These are phyloP conservation scores for Globisporangium uncinulatum DNA, from an alignment of 352 stramenopile genomes.

Conservation along the genomic window DNA sequence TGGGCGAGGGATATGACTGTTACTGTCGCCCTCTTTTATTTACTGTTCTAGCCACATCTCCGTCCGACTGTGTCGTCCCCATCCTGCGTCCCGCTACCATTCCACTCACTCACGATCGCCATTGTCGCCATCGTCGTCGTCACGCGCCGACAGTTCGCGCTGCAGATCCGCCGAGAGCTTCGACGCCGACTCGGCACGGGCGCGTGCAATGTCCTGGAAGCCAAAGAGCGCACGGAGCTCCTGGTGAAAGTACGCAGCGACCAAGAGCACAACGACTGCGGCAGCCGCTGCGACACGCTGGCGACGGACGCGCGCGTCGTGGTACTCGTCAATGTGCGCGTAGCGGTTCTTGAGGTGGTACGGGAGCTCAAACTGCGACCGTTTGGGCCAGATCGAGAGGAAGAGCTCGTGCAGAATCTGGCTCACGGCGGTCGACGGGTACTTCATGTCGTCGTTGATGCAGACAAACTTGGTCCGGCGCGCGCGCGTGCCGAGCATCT, in stretches of 20 bases:
- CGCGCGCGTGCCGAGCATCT: slow-evolving; percentile 90
- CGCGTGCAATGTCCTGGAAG: slow-evolving; percentile 63
- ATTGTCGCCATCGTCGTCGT: slow-evolving; percentile 8
- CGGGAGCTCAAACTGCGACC: slow-evolving; percentile 89
- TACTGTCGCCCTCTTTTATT: slow-evolving; percentile 9
- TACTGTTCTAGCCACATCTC: background rate
- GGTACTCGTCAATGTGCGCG: slow-evolving; percentile 78
- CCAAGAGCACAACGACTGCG: slow-evolving; percentile 27
- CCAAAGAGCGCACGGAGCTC: slow-evolving; percentile 52
- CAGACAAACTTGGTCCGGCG: slow-evolving; percentile 94
- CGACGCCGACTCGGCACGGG: slow-evolving; percentile 54
- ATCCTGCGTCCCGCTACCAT: background rate
- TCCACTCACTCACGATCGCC: too few species aligned
- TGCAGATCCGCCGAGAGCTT: slow-evolving; percentile 55
- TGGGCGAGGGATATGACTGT: too few species aligned
- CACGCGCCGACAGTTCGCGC: slow-evolving; percentile 8
- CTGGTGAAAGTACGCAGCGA: slow-evolving; percentile 47
- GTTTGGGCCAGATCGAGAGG: slow-evolving; percentile 87
- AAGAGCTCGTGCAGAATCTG: slow-evolving; percentile 92
- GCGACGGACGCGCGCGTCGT: slow-evolving; percentile 38
- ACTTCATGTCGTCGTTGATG: slow-evolving; percentile 95
- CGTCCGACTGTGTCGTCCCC: background rate
- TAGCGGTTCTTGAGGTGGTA: slow-evolving; percentile 85
- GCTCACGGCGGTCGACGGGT: slow-evolving; percentile 68
- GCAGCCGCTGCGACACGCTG: slow-evolving; percentile 30